phyloP scores from a whole-genome alignment of 2,329 filamentous ascomycete genomes.

The Cladophialophora psammophila region DNA sequence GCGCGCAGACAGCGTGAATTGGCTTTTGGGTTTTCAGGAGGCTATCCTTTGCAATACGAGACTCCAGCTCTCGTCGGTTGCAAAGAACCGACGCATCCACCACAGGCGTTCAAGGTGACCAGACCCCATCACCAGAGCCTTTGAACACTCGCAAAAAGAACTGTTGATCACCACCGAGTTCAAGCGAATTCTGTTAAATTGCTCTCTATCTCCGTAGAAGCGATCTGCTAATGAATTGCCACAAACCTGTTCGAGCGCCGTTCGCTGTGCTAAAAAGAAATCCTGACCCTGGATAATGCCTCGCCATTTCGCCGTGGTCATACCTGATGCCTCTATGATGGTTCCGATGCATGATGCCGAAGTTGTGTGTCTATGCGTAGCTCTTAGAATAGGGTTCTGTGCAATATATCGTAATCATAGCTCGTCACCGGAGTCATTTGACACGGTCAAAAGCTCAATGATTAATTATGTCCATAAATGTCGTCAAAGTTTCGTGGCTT shows the following conservation, averaged over 20 bases:
- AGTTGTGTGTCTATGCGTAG: conserved; percentile 6
- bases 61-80: background rate
- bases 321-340: conserved; percentile 1
- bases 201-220: background rate
- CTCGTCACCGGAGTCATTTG: background rate
- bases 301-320: conserved; percentile 1
- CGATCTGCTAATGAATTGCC: background rate
- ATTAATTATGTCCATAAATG: conserved; percentile 24
- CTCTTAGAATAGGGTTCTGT: background rate
- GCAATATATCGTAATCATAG: conserved; percentile 17
- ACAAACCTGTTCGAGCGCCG: background rate
- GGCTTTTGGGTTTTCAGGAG: background rate
- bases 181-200: background rate
- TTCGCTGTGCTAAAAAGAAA: background rate
- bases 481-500: conserved; percentile 23
- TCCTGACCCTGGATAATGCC: background rate
- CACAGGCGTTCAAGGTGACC: background rate
- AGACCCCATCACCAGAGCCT: background rate
- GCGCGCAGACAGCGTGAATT: background rate
- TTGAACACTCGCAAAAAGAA: background rate
- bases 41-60: background rate
- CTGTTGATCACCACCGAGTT: background rate
- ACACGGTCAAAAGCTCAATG: conserved; percentile 4
- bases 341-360: background rate
- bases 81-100: background rate